phyloP scores from a whole-genome alignment of 768 basidiomycete genomes.

The Russula brevipes region DNA sequence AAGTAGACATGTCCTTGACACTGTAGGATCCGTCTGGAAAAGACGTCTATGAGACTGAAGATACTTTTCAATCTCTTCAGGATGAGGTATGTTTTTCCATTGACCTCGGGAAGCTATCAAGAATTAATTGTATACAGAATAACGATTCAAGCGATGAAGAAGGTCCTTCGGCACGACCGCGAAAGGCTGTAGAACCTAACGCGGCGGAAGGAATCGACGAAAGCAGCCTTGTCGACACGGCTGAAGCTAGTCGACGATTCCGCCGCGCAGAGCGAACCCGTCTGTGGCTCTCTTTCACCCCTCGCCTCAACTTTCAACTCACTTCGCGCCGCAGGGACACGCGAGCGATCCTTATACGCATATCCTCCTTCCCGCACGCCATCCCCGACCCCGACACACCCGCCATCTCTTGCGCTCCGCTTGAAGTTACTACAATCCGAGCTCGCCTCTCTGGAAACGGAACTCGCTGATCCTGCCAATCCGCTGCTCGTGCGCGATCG shows the following conservation, averaged over 20 bases:
- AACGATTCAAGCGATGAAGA: slow-evolving; percentile 69
- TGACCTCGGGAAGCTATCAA: not conserved
- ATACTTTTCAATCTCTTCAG: slow-evolving; percentile 53
- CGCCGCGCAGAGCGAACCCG: slow-evolving; percentile 62
- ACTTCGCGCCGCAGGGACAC: slow-evolving; percentile 40
- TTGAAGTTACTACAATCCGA: slow-evolving; percentile 70
- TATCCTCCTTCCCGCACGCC: slow-evolving; percentile 66
- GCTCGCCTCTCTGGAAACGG: slow-evolving; percentile 70
- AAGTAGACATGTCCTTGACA: not conserved
- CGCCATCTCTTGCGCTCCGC: slow-evolving; percentile 31
- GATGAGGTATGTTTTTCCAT: slow-evolving; percentile 44
- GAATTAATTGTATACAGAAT: slow-evolving; percentile 34
- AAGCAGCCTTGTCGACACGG: slow-evolving; percentile 54
- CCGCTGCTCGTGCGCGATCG: slow-evolving; percentile 56
- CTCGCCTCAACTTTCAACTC: not conserved
- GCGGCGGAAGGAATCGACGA: slow-evolving; percentile 65
- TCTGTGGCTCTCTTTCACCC: slow-evolving; percentile 22
- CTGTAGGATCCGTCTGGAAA: slow-evolving; percentile 75
- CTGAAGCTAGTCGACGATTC: slow-evolving; percentile 68
- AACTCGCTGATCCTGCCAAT: slow-evolving; percentile 78
- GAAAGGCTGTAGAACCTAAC: slow-evolving; percentile 37
- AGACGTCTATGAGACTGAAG: slow-evolving; percentile 90
- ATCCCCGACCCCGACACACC: slow-evolving; percentile 38
- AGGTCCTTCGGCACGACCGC: slow-evolving; percentile 38
- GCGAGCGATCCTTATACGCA: slow-evolving; percentile 49